Evolutionary conservation across 805 yeast genomes (phyloP), one percentile per base, ranked within the genome.

Genomic region (Pichia occidentalis): DNA sequence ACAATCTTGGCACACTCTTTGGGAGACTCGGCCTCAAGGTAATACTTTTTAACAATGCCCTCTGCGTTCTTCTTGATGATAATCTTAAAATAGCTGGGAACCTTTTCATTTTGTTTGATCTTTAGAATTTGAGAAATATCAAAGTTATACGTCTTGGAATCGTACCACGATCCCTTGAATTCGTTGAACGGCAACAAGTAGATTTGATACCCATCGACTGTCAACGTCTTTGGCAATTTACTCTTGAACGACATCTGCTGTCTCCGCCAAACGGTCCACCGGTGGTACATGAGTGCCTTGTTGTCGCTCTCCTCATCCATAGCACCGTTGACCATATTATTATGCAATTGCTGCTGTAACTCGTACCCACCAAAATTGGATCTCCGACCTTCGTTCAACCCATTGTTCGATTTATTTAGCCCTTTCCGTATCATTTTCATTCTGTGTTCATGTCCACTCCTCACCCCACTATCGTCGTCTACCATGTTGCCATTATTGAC

Each of bases 181-280:
- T 85, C 90, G 49, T 84, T 86, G 7, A 87, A 80, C 0, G 97
- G 96, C 51, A 85, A 75, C 34, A 90, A 73, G 51, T 88, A 90
- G 11, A 90, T 75, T 52, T 86, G 87, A 50, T 86, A 95, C n/a
- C 97, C 97, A 59, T 90, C 97, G 26, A 90, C 75, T 1, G 92
- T 87, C 23, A 90, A 65, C 1, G 87, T 75, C 50, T 92, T 75
- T 50, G 87, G 95, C 44, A 85, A 85, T 37, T 87, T 71, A 40
- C 77, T 77, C 42, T 83, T 75, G 47, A 90, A 78, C 0, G 94
- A 79, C 77, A 81, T 74, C 17, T 87, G 88, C 50, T 88, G 90
- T 43, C 92, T 75, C 51, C 97, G 70, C 84, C 86, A 85, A 0
- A 90, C 95, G 13, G 75, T 79, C 73, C 87, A 90, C 51, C 83